Conservation (phyloP, 257 asterid species). For the Vinca minor region DNA sequence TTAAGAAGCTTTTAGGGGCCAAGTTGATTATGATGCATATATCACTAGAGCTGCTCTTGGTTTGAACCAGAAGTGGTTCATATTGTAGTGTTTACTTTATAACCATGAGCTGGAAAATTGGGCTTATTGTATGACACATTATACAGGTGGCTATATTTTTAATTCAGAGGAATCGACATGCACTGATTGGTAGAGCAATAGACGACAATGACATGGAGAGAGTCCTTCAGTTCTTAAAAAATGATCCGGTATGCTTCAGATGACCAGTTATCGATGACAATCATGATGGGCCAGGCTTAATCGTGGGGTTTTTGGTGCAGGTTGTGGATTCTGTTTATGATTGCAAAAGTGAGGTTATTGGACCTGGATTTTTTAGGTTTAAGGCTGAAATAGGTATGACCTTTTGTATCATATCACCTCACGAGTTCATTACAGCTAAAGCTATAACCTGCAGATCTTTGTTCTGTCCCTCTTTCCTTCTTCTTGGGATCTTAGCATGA, state of each 20-base stretch:
- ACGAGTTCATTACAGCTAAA: not conserved
- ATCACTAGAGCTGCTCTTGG: not conserved
- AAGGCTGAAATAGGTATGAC: constrained; percentile 98
- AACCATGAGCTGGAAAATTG: not conserved
- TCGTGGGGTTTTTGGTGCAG: constrained; percentile 28
- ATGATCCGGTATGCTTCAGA: constrained; percentile 62
- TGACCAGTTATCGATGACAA: constrained; percentile 11
- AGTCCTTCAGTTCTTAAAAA: constrained; percentile 69
- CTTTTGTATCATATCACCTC: not conserved
- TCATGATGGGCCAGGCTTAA: constrained; percentile 16
- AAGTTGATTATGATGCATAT: not conserved
- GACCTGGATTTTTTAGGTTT: constrained; percentile 96
- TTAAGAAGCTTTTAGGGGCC: not conserved
- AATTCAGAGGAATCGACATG: constrained; percentile 97
- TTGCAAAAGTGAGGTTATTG: constrained; percentile 98
- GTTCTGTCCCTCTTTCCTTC: not conserved
- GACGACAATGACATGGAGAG: constrained; percentile 78
- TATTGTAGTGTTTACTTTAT: not conserved
- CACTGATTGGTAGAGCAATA: constrained; percentile 92
- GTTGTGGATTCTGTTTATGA: constrained; percentile 91
- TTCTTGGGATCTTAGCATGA: constrained; percentile 6
- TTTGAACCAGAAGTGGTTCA: not conserved
- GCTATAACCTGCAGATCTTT: not conserved
- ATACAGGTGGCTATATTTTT: constrained; percentile 88
- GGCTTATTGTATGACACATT: constrained; percentile 16